Evolutionary conservation across 2,329 filamentous ascomycete genomes (phyloP), one percentile per base, ranked within the genome.

Genomic region (Tympanopsis confertula): DNA sequence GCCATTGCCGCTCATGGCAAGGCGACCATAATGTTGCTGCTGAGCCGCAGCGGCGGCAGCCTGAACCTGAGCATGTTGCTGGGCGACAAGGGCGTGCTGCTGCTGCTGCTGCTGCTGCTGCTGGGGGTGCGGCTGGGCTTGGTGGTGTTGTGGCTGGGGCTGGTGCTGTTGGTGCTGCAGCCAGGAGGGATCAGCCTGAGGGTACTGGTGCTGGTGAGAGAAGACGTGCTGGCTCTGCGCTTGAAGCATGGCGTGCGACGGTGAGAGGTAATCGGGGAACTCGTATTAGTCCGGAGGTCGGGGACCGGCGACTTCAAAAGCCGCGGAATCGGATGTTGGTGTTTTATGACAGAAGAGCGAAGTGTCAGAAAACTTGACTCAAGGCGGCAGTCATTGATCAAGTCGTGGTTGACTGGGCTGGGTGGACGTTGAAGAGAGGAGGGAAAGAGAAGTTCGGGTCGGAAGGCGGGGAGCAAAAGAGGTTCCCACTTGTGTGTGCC

Each of bases 11-110:
- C 68, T 77, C 50, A 72, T 71, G 35, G 81, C 73, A 48, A 93
- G 74, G 45, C 84, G 81, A 55, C 74, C 82, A 61, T 86, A 88
- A 56, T 84, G 30, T 33, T 72, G 67, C 45, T 70, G 68, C 47
- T 73, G 65, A 45, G 61, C 64, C 24, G 69, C 73, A 13, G 66
- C 67, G 13, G 67, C 68, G 20, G 30, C 30, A 33, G 71, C 70
- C 45, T 63, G 58, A 46, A 65, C 56, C 38, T 73, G 70, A 17
- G 65, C 64, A 48, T 77, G 74, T 42, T 75, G 69, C 48, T 74
- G 67, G 43, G 15, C 30, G 7, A 33, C 12, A 7, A 18, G 15
- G 7, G 30, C 10, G 17, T 33, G 30, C 30, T 33, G 30, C 17
- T 33, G 24, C 10, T 10, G 10, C n/a, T 28, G 30, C 10, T 33